Base-by-base conservation (phyloP, 768 basidiomycete species). In the Pleurotus djamor region DNA sequence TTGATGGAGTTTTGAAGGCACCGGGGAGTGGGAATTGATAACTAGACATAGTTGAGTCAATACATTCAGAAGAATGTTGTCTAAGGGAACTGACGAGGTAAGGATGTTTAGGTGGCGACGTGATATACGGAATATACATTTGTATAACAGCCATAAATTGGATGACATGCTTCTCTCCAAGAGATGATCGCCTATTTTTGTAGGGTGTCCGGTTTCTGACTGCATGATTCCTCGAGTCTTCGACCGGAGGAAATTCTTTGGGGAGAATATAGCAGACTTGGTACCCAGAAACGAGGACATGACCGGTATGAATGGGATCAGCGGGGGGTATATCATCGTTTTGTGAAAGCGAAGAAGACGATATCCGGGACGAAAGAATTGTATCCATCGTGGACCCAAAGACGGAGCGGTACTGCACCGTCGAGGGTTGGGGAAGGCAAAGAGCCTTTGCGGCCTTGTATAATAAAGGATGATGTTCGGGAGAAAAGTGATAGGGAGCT, bases 81-180 rank as follows among this genome's bases (percentile, higher is more conserved):
- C 33, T 34, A 49, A 43, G 35, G 41, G 4, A 16, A 72, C 83
- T 44, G 63, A 91, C 91, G 63, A 91, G 73, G 72, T 83, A 93
- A n/a, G 91, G 91, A 35, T 84, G 84, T 60, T 82, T 79, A 10
- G 90, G 88, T 45, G 91, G 91, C 52, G 74, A 79, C 4, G 83
- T 83, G 17, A 83, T 68, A 59, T 83, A 89, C 5, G 91, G 91
- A 21, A 88, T 80, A 81, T 84, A 85, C 71, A 93, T 79, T 61
- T 91, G 88, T 52, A 93, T 81, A 3, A 86, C 91, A 12, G 87
- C 91, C 88, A 93, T 88, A 69, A 92, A 92, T 48, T 91, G 87
- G 49, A 83, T 77, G 38, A 75, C 77, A 54, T 79, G 83, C 57
- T 80, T 82, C 52, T 89, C 88, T n/a, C 77, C 72, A 56, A 89